Evolutionary conservation across 495 filamentous ascomycete genomes (phyloP).

Genomic region (Parachaetomium inaequale): DNA sequence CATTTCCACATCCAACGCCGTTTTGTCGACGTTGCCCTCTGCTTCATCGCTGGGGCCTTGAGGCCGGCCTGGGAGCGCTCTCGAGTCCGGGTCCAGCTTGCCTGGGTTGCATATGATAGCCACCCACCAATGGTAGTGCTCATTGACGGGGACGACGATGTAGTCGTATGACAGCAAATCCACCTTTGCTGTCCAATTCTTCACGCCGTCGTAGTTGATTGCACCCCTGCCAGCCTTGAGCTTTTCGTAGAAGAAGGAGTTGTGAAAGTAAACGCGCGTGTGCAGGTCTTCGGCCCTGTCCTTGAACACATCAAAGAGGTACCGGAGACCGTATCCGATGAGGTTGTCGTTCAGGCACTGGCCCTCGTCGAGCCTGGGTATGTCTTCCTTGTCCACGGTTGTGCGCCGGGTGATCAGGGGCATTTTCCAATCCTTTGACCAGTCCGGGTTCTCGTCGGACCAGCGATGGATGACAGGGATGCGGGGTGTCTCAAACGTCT

Average conservation of each 20-base stretch:
- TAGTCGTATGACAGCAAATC: conserved; percentile 86
- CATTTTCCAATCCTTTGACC: conserved; percentile 47
- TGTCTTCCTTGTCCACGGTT: conserved; percentile 74
- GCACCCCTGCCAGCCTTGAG: conserved; percentile 55
- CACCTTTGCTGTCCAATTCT: conserved; percentile 83
- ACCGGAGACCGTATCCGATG: conserved; percentile 79
- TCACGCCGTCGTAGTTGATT: conserved; percentile 77
- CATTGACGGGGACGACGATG: conserved; percentile 87
- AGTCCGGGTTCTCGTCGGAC: conserved; percentile 41
- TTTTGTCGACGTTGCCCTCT: background rate
- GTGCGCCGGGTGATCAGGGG: conserved; percentile 68
- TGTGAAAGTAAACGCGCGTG: conserved; percentile 77
- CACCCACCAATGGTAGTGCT: conserved; percentile 86
- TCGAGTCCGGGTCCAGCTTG: conserved; percentile 40
- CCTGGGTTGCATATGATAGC: conserved; percentile 92
- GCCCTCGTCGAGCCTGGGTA: conserved; percentile 74
- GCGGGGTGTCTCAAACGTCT: background rate
- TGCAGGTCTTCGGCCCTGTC: conserved; percentile 53
- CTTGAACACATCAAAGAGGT: conserved; percentile 63
- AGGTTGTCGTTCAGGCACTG: conserved; percentile 91
- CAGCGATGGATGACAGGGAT: conserved; percentile 28
- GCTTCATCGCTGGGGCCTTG: background rate
- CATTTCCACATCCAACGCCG: conserved; percentile 22
- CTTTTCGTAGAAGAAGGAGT: conserved; percentile 83
- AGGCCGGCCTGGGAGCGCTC: background rate